Base-by-base conservation (phyloP, 345 rosid genomes). In the rapeseed (Brassica napus) region DNA sequence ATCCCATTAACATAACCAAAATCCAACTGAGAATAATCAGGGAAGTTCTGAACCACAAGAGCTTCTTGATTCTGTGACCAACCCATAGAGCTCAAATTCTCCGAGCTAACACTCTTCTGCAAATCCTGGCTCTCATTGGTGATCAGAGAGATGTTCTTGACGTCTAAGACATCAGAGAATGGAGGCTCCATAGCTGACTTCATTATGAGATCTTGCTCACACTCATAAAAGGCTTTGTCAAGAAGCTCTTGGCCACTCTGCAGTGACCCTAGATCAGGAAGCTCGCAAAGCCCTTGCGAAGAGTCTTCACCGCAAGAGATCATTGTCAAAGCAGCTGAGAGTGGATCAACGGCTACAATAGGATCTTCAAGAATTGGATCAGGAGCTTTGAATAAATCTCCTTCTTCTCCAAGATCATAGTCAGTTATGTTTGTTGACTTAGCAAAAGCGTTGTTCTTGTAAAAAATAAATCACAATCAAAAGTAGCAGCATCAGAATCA, bases 351-450 rank as follows among this genome's bases (percentile, higher is more conserved):
- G 76, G 84, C 75, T 69, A 79, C 32, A 3, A 85, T 42, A 42
- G 92, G 85, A 57, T 90, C 94, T 82, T 89, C 95, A 5, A 92
- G 89, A 80, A 92, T 77, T 28, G 97, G 90, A 75, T 90, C 92
- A 2, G 98, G 97, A 54, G 97, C 98, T 82, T 88, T 88, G 84
- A 96, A 96, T 14, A 96, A 82, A 84, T 93, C 97, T 68, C 97
- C 87, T 85, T 86, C 99, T 65, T 85, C 97, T 74, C 93, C 97
- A 15, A 93, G 73, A 84, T 96, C 91, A 82, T 90, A 93, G 66
- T 92, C 98, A 14, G 85, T 77, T 80, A 92, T 80, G 44, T 85
- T 83, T 34, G 91, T 82, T 35, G 80, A 71, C 81, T 71, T 86
- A 61, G 73, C 70, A 72, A 81, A 71, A 75, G 86, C 72, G 82